A percentile compares a stretch with the other conserved stretches of the same genome.
These are phyloP conservation scores for Verticillium tricorpus DNA, from an alignment of 2,329 filamentous ascomycete genomes.

Conservation along the genomic window DNA sequence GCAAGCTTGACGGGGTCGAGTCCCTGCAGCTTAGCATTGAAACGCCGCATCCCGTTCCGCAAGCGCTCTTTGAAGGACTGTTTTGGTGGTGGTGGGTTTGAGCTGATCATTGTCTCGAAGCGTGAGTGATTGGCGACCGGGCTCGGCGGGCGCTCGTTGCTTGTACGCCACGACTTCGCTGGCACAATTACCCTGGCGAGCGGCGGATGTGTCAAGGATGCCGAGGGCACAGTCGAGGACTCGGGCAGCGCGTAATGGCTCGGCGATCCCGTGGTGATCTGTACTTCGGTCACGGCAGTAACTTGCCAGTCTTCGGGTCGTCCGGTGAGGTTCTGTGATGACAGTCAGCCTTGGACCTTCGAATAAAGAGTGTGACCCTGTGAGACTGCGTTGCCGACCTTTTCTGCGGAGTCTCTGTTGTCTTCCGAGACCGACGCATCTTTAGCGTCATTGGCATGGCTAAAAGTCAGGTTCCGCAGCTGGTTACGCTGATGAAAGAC, in stretches of 20 bases:
- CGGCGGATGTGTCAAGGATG: conserved; percentile 2
- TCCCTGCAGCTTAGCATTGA: conserved; percentile 28
- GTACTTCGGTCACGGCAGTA: conserved; percentile 49
- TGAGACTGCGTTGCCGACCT: conserved; percentile 18
- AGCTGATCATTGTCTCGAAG: conserved; percentile 21
- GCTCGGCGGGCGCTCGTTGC: background rate
- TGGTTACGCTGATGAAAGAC: conserved; percentile 55
- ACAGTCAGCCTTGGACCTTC: background rate
- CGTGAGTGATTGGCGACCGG: background rate
- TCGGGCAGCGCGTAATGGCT: conserved; percentile 8
- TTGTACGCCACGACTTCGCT: conserved; percentile 8
- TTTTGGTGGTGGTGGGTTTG: conserved; percentile 6
- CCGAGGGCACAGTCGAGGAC: background rate
- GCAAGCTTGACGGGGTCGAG: conserved; percentile 56
- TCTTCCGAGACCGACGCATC: conserved; percentile 21
- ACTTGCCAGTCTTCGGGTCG: conserved; percentile 37
- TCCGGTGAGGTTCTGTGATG: conserved; percentile 16
- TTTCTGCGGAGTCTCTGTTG: conserved; percentile 24
- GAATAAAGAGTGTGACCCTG: background rate
- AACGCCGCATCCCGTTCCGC: conserved; percentile 16
- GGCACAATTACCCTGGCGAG: background rate
- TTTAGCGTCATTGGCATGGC: conserved; percentile 31
- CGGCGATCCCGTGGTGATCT: conserved; percentile 29
- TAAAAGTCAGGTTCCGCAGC: conserved; percentile 48
- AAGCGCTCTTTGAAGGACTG: conserved; percentile 12